phyloP scores from a whole-genome alignment of 139 green algal genomes.

The Chlorella sp. region DNA sequence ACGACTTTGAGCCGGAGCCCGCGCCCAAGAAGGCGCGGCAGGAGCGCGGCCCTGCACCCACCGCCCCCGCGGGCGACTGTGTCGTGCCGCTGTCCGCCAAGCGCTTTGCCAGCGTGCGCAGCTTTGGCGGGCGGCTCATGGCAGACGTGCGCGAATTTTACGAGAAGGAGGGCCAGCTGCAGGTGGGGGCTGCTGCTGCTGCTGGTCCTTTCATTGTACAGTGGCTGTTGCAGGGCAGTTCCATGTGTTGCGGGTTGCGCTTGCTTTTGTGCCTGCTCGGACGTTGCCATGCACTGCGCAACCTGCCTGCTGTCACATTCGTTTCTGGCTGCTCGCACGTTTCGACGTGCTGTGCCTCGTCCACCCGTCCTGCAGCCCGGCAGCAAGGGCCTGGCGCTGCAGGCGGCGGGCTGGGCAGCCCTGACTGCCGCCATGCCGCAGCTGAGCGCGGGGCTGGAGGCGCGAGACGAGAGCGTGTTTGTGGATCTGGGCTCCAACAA shows the following conservation, averaged over 20 bases:
- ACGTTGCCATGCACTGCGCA: no score
- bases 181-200: neutral
- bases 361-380: neutral
- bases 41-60: neutral
- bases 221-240: neutral
- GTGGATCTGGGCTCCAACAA: constrained; percentile 26
- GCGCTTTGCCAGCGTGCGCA: constrained; percentile 44
- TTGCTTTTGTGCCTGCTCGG: no score
- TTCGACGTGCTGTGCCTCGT: no score
- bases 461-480: neutral
- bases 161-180: constrained; percentile 48
- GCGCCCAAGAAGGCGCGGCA: neutral
- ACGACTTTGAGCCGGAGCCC: neutral
- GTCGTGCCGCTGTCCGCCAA: constrained; percentile 24
- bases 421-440: neutral
- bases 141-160: constrained; percentile 70
- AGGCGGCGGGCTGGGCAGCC: constrained; percentile 1
- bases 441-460: constrained; percentile 2
- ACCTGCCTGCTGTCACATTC: no score
- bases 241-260: neutral
- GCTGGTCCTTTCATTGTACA: neutral
- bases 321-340: no score
- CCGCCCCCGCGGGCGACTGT: neutral
- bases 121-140: constrained; percentile 40
- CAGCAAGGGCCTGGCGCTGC: constrained; percentile 19